phyloP scores from a whole-genome alignment of 164 flowering plant genomes.

The Umbellularia californica region DNA sequence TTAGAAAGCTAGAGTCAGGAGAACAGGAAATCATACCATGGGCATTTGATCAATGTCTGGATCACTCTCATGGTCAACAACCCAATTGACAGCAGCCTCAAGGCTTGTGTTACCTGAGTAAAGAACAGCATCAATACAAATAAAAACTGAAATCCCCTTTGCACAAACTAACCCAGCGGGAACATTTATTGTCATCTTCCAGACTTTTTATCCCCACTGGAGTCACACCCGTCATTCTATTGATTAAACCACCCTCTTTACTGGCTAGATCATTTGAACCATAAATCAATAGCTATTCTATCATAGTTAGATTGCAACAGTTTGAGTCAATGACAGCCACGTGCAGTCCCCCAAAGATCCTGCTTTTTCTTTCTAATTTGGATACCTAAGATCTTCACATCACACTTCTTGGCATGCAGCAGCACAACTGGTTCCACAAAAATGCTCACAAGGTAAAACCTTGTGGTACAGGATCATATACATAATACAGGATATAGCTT shows the following conservation, averaged over 20 bases:
- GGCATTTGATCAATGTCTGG: slow-evolving; percentile 91
- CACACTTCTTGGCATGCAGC: background rate
- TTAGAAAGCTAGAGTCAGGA: background rate
- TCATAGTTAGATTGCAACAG: too few relatives aligned
- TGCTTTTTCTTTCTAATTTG: background rate
- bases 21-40: slow-evolving; percentile 43
- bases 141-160: background rate
- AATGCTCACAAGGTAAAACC: too few relatives aligned
- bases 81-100: slow-evolving; percentile 92
- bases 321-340: background rate
- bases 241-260: too few relatives aligned
- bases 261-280: too few relatives aligned
- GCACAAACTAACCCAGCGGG: background rate
- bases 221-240: too few relatives aligned
- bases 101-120: slow-evolving; percentile 63
- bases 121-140: background rate
- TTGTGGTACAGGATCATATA: too few relatives aligned
- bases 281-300: too few relatives aligned
- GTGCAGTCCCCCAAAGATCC: background rate
- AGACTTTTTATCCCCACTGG: too few relatives aligned
- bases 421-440: background rate
- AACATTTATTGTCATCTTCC: background rate
- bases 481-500: background rate
- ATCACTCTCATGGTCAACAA: slow-evolving; percentile 94
- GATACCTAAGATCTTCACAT: too few relatives aligned